Conservation (phyloP, 345 rosid species). For the Syzygium grande region DNA sequence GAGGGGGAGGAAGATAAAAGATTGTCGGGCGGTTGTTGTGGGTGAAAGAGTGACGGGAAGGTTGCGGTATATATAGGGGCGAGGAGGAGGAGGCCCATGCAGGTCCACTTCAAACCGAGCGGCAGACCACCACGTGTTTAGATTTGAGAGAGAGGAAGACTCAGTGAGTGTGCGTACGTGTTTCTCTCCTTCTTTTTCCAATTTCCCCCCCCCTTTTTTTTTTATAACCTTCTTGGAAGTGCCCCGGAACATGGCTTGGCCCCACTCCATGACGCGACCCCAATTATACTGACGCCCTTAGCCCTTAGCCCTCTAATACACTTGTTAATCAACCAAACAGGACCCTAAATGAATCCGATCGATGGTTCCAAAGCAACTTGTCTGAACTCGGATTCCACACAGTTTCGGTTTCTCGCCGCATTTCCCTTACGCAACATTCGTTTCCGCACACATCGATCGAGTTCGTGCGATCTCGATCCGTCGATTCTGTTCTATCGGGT, state of each 20-base stretch:
- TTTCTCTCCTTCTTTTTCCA: constrained; percentile 20
- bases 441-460: background rate
- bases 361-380: no score
- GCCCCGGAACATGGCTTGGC: background rate
- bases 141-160: background rate
- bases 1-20: background rate
- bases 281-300: no score
- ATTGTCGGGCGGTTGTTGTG: background rate
- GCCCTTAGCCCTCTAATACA: background rate
- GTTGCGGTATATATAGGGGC: background rate
- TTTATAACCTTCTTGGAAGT: background rate
- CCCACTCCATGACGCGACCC: background rate
- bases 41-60: constrained; percentile 19
- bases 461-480: background rate
- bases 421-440: no score
- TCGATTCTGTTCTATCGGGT: background rate
- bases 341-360: background rate
- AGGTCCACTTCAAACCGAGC: background rate
- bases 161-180: background rate
- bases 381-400: no score
- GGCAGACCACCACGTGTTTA: background rate
- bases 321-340: background rate
- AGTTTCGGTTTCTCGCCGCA: no score
- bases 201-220: constrained; percentile 17
- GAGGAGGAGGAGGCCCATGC: background rate